Evolutionary conservation across 148 eudicot genomes (phyloP), one percentile per base, ranked within the genome.

Genomic region (Bassia scoparia): DNA sequence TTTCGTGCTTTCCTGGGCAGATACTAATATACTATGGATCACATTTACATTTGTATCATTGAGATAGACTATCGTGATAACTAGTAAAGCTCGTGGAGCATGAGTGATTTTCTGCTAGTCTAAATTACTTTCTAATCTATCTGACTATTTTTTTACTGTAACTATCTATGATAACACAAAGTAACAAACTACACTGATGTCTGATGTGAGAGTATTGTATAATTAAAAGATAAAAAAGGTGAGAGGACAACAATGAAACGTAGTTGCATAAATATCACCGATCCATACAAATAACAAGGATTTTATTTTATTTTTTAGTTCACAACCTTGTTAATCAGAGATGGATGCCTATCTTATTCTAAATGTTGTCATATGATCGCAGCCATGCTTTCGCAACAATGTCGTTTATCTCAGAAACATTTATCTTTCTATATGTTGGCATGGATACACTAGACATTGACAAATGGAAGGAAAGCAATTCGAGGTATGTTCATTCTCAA

Each of bases 361-460:
- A 30, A 50, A 46, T 72, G 24, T 10, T 53, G 18, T 55, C 43
- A 74, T 72, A 38, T 72, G 68, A 37, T 74, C 71, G 76, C 92
- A 92, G 97, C 86, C 97, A 92, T 68, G 86, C 96, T 64, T 92
- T 92, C 76, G 97, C 97, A 53, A 85, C 92, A 50, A 78, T 89
- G 71, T 92, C 97, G 18, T 92, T 92, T 80, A 86, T 92, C 76
- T 83, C 93, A 33, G 97, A 89, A 83, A 92, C 87, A 38, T 92
- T 92, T 80, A 92, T 92, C 79, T 92, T 92, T 64, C 81, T 92
- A 72, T 92, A 92, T 73, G 97, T 92, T 53, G 97, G 97, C 31
- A 92, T 92, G 96, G 97, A 92, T 79, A 85, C 97, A 53, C 81
- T 92, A 55, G 96, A 92, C 82, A 84, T 89, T 64, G 92, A 89